Percentiles rank a stretch among this genome's conserved stretches.
These are phyloP conservation scores for Nepenthes alata DNA, from an alignment of 179 eudicot species.

Conservation along the genomic window DNA sequence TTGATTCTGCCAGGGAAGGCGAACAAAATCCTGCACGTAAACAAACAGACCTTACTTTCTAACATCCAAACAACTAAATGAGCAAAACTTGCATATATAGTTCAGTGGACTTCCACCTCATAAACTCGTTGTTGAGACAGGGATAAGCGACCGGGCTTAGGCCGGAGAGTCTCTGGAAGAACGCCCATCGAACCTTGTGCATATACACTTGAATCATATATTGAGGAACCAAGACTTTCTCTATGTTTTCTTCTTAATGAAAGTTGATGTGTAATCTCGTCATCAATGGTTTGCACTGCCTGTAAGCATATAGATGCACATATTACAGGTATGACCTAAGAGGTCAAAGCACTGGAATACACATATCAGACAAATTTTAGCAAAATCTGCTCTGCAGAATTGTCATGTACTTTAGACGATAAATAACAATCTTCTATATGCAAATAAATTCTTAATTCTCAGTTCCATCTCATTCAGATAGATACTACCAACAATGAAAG, in stretches of 20 bases:
- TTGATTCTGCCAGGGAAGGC: slow-evolving; percentile 83
- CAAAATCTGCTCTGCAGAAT: background rate
- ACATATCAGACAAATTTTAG: background rate
- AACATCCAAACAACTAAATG: background rate
- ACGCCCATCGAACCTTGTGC: slow-evolving; percentile 55
- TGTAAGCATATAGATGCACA: slow-evolving; percentile 15
- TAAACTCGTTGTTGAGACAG: slow-evolving; percentile 86
- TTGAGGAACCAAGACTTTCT: slow-evolving; percentile 57
- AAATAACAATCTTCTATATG: too few species aligned
- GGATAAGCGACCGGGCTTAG: slow-evolving; percentile 87
- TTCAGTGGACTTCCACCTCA: slow-evolving; percentile 41
- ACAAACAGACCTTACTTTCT: slow-evolving; percentile 5
- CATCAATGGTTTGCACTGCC: slow-evolving; percentile 86
- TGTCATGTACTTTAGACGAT: too few species aligned
- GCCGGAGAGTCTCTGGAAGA: slow-evolving; percentile 83
- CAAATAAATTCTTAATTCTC: too few species aligned
- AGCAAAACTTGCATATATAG: background rate
- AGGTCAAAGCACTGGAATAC: background rate
- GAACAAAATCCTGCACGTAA: slow-evolving; percentile 64
- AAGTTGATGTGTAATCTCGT: slow-evolving; percentile 72
- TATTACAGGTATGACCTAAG: background rate
- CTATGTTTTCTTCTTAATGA: slow-evolving; percentile 73
- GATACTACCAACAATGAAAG: too few species aligned
- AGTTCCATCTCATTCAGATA: too few species aligned
- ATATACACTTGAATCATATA: slow-evolving; percentile 59